Evolutionary conservation across 2,329 filamentous ascomycete genomes (phyloP), one percentile per base, ranked within the genome.

Genomic region (Xylariaceae sp.): DNA sequence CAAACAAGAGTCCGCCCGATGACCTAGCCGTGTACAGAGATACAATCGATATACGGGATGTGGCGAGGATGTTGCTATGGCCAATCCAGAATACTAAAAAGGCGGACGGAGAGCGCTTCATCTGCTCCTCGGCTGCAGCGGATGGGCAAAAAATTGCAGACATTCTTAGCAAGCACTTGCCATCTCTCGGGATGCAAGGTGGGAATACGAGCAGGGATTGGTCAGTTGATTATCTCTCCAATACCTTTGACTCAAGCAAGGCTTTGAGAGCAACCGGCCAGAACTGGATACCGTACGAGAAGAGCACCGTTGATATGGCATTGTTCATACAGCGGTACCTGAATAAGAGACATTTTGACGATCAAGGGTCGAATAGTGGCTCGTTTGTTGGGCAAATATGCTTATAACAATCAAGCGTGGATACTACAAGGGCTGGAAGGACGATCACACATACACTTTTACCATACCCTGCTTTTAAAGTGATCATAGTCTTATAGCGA

Each of bases 241-340:
- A 22, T 17, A 38, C n/a, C 11, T 68, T 64, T 19, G 62, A 67
- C 45, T 56, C 56, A 2, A 58, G 49, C 19, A 71, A 71, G 52
- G 63, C 64, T 1, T 55, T 63, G 6, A 50, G 48, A 50, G 56
- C 57, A 11, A 67, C 66, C 1, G 66, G 66, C 0, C 54, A 64
- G 56, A 61, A 63, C 5, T 72, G 65, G 57, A 70, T 67, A 5
- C 63, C 65, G 6, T 67, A 67, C 45, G 64, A 69, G 50, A 56
- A 66, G 49, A 64, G 52, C 28, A 55, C 64, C 19, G 7, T 59
- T 4, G 58, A 64, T 34, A 52, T 60, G 16, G 56, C 60, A 31
- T 46, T 48, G 28, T 59, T 59, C 13, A 10, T 65, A 5, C 33
- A 50, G 36, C 54, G 53, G 18, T 63, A 61, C 43, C 56, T 63